Percentiles rank a stretch among this genome's conserved stretches.
These are phyloP conservation scores for Nakataea oryzae DNA, from an alignment of 2,329 filamentous ascomycete species.

Conservation along the genomic window DNA sequence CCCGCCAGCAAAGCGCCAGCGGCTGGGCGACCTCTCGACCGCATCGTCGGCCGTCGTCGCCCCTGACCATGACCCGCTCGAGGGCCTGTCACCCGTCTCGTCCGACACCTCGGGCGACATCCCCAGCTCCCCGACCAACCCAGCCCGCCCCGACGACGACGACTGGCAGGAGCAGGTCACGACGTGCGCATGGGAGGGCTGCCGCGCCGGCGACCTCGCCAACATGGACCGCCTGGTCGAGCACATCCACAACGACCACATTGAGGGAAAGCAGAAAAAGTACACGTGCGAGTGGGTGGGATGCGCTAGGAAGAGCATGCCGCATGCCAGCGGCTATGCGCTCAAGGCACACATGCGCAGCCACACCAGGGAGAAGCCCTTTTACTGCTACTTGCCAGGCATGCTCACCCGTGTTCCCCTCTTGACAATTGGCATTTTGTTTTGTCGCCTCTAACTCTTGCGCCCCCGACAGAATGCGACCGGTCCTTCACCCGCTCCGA, in stretches of 20 bases:
- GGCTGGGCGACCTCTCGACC: slow-evolving; percentile 29
- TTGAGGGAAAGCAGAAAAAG: slow-evolving; percentile 86
- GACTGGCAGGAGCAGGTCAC: slow-evolving; percentile 71
- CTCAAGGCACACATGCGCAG: slow-evolving; percentile 95
- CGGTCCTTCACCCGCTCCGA: slow-evolving; percentile 93
- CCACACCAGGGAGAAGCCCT: slow-evolving; percentile 95
- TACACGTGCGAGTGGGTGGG: slow-evolving; percentile 98
- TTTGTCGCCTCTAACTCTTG: slow-evolving; percentile 8
- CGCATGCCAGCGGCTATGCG: slow-evolving; percentile 91
- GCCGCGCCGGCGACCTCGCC: slow-evolving; percentile 56
- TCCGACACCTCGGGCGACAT: slow-evolving; percentile 85
- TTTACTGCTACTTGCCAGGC: slow-evolving; percentile 94
- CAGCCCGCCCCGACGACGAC: slow-evolving; percentile 59
- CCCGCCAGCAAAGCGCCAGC: slow-evolving; percentile 35
- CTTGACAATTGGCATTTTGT: neutral
- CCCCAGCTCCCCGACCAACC: slow-evolving; percentile 48
- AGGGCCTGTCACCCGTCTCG: slow-evolving; percentile 63
- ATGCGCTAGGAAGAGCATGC: slow-evolving; percentile 77
- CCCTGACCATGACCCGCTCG: slow-evolving; percentile 34
- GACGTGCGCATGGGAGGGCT: slow-evolving; percentile 68
- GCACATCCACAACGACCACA: slow-evolving; percentile 87
- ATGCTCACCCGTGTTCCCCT: slow-evolving; percentile 18
- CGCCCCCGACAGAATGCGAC: slow-evolving; percentile 66
- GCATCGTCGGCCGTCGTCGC: slow-evolving; percentile 33
- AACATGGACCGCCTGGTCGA: slow-evolving; percentile 77